Evolutionary conservation across 371 early-diverging fungal genomes (phyloP).

Genomic region (Mortierella sp.): DNA sequence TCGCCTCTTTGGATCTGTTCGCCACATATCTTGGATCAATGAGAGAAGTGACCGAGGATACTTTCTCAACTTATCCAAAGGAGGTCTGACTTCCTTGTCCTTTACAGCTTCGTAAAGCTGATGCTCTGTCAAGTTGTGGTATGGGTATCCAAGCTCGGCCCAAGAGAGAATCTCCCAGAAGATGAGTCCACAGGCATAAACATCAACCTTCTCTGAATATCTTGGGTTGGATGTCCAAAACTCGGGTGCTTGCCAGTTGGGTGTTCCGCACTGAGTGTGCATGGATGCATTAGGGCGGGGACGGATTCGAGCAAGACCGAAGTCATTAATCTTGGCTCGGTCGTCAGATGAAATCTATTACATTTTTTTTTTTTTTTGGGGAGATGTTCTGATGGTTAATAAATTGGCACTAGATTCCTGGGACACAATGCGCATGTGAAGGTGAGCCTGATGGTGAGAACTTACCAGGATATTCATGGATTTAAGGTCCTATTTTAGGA

Average conservation of each 20-base stretch:
- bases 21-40: slow-evolving; percentile 83
- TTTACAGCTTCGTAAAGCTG: slow-evolving; percentile 71
- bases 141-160: slow-evolving; percentile 80
- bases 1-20: slow-evolving; percentile 66
- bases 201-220: slow-evolving; percentile 82
- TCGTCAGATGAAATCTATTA: slow-evolving; percentile 74
- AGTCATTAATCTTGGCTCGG: slow-evolving; percentile 85
- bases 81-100: slow-evolving; percentile 71
- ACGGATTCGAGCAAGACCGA: slow-evolving; percentile 83
- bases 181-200: slow-evolving; percentile 82
- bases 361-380: background rate
- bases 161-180: slow-evolving; percentile 87
- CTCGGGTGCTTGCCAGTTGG: slow-evolving; percentile 89
- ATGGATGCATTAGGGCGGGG: slow-evolving; percentile 73
- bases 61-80: slow-evolving; percentile 65
- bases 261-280: slow-evolving; percentile 83
- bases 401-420: too few relatives aligned
- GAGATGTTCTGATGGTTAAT: background rate
- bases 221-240: slow-evolving; percentile 80
- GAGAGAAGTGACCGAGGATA: slow-evolving; percentile 73
- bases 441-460: background rate
- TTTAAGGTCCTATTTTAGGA: slow-evolving; percentile 73
- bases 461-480: slow-evolving; percentile 86
- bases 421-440: background rate
- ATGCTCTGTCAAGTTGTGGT: slow-evolving; percentile 74